Evolutionary conservation across 768 basidiomycete genomes (phyloP), one percentile per base, ranked within the genome.

Genomic region (Cytidiella melzeri): DNA sequence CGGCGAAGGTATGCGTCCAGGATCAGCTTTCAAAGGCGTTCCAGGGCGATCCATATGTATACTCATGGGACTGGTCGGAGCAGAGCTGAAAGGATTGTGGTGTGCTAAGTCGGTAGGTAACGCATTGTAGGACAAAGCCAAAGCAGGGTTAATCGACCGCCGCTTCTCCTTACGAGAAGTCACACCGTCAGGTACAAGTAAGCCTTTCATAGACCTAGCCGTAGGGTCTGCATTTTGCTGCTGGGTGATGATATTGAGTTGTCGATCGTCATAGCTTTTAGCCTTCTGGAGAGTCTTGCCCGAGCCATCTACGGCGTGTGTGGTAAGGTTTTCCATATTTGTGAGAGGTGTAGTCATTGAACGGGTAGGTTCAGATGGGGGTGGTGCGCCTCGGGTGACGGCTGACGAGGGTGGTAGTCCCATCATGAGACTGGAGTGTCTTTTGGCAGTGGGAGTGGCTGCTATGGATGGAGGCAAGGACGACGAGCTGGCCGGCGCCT

Each of bases 81-180:
- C 30, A 19, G 58, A 61, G 48, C 64, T 63, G 15, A 67, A 64
- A 24, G 62, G 62, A 21, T 68, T 68, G 3, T 67, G 67, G 26
- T 64, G 56, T 15, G 15, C 30, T 15, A 15, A 7, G 30, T 34
- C 30, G 7, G 7, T 15, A 34, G 15, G 15, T 15, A 15, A 15
- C 30, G 15, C 30, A 37, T 58, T 55, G 42, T 48, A 49, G 9
- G 59, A 69, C 52, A 77, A 65, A 5, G 69, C 59, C 39, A 74
- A 61, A 3, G 62, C 71, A 1, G 81, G 81, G 48, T 79, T 81
- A 52, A 81, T 80, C 3, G 80, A 81, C 19, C 73, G 66, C 11
- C 80, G 67, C 40, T 70, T 74, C 21, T 74, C 76, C 0, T 69
- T 65, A 28, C 74, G 69, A 4, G 64, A 64, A 0, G 67, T 43